Evolutionary conservation across 805 yeast genomes (phyloP), one percentile per base, ranked within the genome.

Genomic region (Starmerella gropengiesseri): DNA sequence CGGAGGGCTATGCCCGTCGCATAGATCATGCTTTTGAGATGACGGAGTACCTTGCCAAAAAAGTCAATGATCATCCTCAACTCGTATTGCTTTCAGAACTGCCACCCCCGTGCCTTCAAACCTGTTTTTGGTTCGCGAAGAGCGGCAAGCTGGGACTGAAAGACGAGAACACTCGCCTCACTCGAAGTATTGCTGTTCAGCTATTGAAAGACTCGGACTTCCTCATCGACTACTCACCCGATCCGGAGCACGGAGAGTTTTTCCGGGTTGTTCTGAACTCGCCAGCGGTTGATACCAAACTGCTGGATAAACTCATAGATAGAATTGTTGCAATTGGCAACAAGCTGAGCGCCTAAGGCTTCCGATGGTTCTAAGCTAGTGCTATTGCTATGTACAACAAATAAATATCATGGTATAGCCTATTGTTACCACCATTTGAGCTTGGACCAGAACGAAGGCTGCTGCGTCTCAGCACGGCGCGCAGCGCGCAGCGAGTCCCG

Each of bases 251-350:
- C 17, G 94, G 93, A 5, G 91, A 82, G 60, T 84, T 84, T 56
- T 83, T 83, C 67, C 66, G 94, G 43, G 89, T 81, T 12, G 94
- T 84, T 5, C 77, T 84, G 60, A 80, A 80, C 59, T 75, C 86
- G 40, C 91, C 94, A 2, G 64, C 55, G 16, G 68, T 75, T 2
- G 61, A 69, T 12, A 63, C 63, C 33, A 60, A 49, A n/a, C 56
- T 65, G 0, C 63, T 72, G 16, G 78, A 74, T 51, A 65, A 60
- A 37, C 58, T 75, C 25, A 60, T 73, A 7, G 61, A 52, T 1
- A 17, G 43, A 17, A 44, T 50, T n/a, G 43, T 37, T 3, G 37
- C 25, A 11, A 25, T 32, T 16, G 53, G 50, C 29, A 19, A 31
- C 4, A 8, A 11, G 5, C 3, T 31, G 23, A 29, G n/a, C 19